A percentile compares a stretch with the other conserved stretches of the same genome.
Evolutionary conservation across 139 green algal species (phyloP).

Genomic region (Klebsormidium nitens): DNA sequence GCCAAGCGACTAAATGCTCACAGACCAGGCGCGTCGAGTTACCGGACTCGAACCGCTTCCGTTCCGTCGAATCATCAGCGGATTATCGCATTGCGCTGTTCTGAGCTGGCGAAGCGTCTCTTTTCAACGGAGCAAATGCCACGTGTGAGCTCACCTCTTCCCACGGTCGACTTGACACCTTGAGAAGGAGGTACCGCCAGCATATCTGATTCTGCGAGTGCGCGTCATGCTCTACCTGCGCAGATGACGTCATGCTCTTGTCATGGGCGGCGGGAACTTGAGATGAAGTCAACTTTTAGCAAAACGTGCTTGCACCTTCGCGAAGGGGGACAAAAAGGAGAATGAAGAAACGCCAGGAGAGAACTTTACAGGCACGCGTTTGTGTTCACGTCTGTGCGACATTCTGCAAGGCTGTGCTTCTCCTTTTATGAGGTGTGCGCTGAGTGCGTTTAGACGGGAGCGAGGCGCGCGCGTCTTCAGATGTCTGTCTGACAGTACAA

Average conservation of each 20-base stretch:
- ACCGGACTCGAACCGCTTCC: too few relatives aligned
- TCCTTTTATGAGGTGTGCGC: not conserved
- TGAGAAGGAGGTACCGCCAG: slow-evolving; percentile 7
- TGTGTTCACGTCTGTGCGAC: not conserved
- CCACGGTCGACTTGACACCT: not conserved
- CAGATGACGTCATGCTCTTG: not conserved
- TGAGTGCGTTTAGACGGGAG: not conserved
- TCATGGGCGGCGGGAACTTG: not conserved
- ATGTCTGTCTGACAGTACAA: too few relatives aligned
- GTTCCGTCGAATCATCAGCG: too few relatives aligned
- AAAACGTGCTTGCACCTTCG: not conserved
- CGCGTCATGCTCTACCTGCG: not conserved
- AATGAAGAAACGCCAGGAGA: not conserved
- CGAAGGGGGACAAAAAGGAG: not conserved
- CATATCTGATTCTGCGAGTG: slow-evolving; percentile 8
- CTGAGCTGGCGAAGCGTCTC: too few relatives aligned
- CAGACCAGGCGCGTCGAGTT: too few relatives aligned
- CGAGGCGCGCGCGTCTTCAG: not conserved
- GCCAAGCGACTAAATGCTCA: too few relatives aligned
- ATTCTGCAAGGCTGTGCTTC: not conserved
- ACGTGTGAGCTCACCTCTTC: not conserved
- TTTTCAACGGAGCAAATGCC: too few relatives aligned
- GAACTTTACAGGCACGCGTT: not conserved
- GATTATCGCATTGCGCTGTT: too few relatives aligned
- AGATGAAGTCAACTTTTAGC: not conserved